phyloP scores from a whole-genome alignment of 306 rosid species.

The Vachellia pachyceras region DNA sequence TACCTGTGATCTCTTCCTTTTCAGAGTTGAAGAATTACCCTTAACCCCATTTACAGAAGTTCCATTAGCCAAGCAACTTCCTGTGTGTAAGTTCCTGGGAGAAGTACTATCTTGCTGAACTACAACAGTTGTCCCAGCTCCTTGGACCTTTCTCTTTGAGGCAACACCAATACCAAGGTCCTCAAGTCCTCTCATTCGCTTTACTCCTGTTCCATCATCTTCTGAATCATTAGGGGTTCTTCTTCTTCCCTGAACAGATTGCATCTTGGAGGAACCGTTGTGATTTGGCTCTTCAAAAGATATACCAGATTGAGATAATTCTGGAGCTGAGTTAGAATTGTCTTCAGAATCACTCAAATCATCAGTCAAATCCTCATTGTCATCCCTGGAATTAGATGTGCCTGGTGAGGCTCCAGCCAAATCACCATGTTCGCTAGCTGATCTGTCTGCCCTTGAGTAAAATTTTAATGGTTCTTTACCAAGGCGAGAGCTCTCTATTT shows the following conservation, averaged over 20 bases:
- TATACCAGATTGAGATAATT: constrained; percentile 71
- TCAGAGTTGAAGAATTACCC: constrained; percentile 47
- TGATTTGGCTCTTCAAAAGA: constrained; percentile 76
- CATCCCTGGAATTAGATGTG: constrained; percentile 51
- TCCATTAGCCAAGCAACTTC: constrained; percentile 56
- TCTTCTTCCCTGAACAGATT: constrained; percentile 60
- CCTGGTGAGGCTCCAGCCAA: constrained; percentile 52
- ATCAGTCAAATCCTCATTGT: constrained; percentile 45
- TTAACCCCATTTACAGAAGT: constrained; percentile 53
- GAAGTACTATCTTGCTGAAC: constrained; percentile 57
- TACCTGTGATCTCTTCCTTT: constrained; percentile 69
- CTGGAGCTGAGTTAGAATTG: constrained; percentile 63
- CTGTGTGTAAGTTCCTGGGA: constrained; percentile 42
- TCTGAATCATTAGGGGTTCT: constrained; percentile 81
- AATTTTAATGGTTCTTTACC: constrained; percentile 48
- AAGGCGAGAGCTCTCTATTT: constrained; percentile 61
- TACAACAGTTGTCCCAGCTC: constrained; percentile 50
- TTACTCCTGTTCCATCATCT: constrained; percentile 82
- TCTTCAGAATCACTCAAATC: constrained; percentile 57
- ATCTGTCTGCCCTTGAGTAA: constrained; percentile 42
- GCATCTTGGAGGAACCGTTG: constrained; percentile 61
- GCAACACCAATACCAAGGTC: constrained; percentile 66
- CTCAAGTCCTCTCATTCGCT: constrained; percentile 81
- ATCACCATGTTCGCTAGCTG: constrained; percentile 45
- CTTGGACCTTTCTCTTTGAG: constrained; percentile 52